These are phyloP conservation scores for Dioscorea zingiberensis DNA, from an alignment of 106 monocot genomes.

Conservation along the genomic window DNA sequence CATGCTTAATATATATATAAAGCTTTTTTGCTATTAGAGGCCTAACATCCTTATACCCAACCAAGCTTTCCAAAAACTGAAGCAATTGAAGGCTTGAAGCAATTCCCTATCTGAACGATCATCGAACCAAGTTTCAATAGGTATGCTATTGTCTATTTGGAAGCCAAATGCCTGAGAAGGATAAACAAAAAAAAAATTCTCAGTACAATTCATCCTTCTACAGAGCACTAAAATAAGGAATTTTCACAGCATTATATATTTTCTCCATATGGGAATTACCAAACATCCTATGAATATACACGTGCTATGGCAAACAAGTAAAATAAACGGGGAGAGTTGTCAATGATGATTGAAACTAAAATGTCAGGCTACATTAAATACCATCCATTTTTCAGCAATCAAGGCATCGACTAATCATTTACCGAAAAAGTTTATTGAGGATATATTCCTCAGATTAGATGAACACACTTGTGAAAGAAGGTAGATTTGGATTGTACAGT, in stretches of 20 bases:
- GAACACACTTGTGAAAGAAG: neutral
- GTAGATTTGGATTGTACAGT: no score
- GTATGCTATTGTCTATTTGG: constrained; percentile 94
- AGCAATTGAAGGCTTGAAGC: constrained; percentile 54
- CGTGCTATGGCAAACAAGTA: no score
- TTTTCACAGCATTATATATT: no score
- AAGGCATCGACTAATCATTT: neutral
- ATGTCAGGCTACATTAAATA: neutral
- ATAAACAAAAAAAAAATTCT: no score
- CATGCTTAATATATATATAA: no score
- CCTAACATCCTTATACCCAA: constrained; percentile 73
- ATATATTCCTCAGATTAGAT: neutral
- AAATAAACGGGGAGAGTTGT: constrained; percentile 68
- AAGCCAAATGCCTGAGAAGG: constrained; percentile 89
- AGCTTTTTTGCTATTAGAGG: constrained; percentile 75
- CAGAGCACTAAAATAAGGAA: no score
- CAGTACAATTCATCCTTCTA: no score
- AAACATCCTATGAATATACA: no score
- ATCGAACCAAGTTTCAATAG: constrained; percentile 98
- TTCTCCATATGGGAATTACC: no score
- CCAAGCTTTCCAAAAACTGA: constrained; percentile 88
- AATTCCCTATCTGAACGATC: constrained; percentile 70
- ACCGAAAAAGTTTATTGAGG: neutral
- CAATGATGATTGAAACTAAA: constrained; percentile 48
- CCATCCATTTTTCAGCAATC: neutral